Percentiles rank a stretch among this genome's conserved stretches.
Evolutionary conservation across 345 rosid species (phyloP).

Genomic region (Cardamine occulta): DNA sequence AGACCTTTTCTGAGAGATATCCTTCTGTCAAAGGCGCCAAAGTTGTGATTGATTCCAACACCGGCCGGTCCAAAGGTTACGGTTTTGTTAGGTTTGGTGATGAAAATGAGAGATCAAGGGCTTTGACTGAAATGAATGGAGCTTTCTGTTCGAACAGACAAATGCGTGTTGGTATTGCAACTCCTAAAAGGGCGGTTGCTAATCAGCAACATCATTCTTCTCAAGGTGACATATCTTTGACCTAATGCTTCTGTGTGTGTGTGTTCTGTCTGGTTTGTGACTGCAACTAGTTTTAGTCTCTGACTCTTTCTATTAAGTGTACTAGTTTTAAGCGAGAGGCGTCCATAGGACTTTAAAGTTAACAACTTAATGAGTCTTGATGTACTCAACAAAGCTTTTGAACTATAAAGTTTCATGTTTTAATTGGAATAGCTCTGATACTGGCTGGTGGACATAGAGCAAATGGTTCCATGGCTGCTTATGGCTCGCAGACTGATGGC

Average conservation of each 20-base stretch:
- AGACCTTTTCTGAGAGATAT: conserved; percentile 48
- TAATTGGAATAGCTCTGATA: conserved; percentile 60
- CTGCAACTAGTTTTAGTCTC: not conserved
- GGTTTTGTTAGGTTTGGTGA: conserved; percentile 97
- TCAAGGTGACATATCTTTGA: conserved; percentile 57
- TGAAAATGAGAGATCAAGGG: conserved; percentile 87
- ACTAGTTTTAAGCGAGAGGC: not conserved
- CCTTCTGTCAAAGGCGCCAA: conserved; percentile 93
- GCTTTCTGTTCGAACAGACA: conserved; percentile 83
- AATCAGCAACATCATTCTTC: conserved; percentile 89
- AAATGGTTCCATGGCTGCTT: conserved; percentile 58
- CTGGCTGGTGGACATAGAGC: conserved; percentile 83
- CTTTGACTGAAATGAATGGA: conserved; percentile 94
- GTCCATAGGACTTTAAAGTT: not conserved
- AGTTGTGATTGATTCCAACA: conserved; percentile 86
- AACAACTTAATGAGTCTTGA: conserved; percentile 1
- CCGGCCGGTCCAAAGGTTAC: conserved; percentile 91
- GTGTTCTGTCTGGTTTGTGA: not conserved
- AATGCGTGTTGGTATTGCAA: conserved; percentile 88
- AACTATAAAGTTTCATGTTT: conserved; percentile 20
- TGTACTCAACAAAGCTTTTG: conserved; percentile 28
- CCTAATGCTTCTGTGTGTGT: not conserved
- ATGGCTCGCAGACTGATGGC: conserved; percentile 69
- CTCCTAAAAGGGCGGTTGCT: conserved; percentile 82
- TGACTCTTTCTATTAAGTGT: not conserved